Base-by-base conservation (phyloP, 768 basidiomycete genomes). In the Sporobolomyces pararoseus region DNA sequence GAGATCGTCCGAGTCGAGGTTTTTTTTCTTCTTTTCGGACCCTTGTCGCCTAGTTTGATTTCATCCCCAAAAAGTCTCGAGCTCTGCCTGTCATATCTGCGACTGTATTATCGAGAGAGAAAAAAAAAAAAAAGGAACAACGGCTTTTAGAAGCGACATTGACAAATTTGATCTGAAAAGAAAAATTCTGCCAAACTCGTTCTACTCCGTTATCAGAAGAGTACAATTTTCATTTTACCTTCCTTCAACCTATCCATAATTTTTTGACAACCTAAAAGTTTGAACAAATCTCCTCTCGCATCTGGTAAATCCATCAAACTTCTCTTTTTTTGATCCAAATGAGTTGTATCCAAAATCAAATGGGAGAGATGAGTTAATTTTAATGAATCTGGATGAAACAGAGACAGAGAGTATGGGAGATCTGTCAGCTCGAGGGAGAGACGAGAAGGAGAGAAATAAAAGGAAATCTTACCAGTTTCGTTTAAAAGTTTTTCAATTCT, bases 281-380 rank as follows among this genome's bases (percentile, higher is more conserved):
- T 86, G 81, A 93, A 90, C 27, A 92, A 81, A 75, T 91, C 89
- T 70, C 89, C 86, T 54, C 75, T 84, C 0, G 86, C 89, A 81
- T 94, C 90, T 5, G 89, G 89, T 70, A 91, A 88, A 74, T 92
- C 89, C 46, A 93, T 78, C 39, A 94, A 78, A 68, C 81, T 84
- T 31, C 89, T 85, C 72, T 87, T 86, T 81, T 94, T 94, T 5
- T 85, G 78, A 76, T 94, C 92, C 65, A 82, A 84, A 75, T 85
- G 85, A 31, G 87, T 86, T 53, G 86, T 77, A 76, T 94, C 91
- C 66, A 94, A 83, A 68, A 93, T 86, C 71, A 94, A 85, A 80
- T 94, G 90, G 14, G 90, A 86, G 59, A 93, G 83, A 39, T 88
- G 87, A 34, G 88, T 85, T 35, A 88, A 83, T 14, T 83, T 81